phyloP scores from a whole-genome alignment of 2,329 filamentous ascomycete species.

The Didymella glomerata region DNA sequence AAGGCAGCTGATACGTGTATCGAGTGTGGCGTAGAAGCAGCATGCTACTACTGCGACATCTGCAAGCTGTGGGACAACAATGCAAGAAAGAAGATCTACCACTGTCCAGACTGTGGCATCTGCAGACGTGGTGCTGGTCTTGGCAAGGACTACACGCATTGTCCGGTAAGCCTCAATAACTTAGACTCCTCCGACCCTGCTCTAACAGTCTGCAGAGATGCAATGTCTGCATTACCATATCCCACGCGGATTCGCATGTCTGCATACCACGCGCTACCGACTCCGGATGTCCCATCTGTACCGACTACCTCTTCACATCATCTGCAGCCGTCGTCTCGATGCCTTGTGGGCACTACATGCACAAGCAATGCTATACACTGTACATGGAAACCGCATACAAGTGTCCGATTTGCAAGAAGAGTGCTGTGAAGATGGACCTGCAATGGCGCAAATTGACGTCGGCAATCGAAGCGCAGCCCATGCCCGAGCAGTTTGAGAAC shows the following conservation, averaged over 20 bases:
- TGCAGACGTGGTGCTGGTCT: slow-evolving; percentile 89
- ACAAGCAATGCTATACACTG: slow-evolving; percentile 85
- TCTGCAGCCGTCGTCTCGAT: slow-evolving; percentile 90
- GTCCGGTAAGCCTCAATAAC: slow-evolving; percentile 72
- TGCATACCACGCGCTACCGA: slow-evolving; percentile 95
- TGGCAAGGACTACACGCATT: slow-evolving; percentile 97
- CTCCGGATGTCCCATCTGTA: slow-evolving; percentile 95
- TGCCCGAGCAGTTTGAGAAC: slow-evolving; percentile 83
- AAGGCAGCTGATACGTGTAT: slow-evolving; percentile 79
- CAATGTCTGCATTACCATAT: slow-evolving; percentile 91
- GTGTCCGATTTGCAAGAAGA: slow-evolving; percentile 96
- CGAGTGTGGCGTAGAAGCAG: slow-evolving; percentile 77
- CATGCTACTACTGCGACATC: slow-evolving; percentile 90
- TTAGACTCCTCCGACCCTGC: slow-evolving; percentile 13
- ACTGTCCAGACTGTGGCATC: slow-evolving; percentile 95
- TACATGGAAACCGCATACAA: slow-evolving; percentile 92
- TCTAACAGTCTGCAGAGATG: slow-evolving; percentile 60
- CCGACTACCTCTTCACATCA: slow-evolving; percentile 95
- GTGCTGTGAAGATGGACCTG: slow-evolving; percentile 95
- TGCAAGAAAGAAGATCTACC: slow-evolving; percentile 88
- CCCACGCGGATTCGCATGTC: slow-evolving; percentile 83
- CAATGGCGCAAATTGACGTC: slow-evolving; percentile 92
- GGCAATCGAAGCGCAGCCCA: slow-evolving; percentile 86
- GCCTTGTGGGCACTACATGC: slow-evolving; percentile 95
- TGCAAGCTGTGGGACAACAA: slow-evolving; percentile 99